Evolutionary conservation across 768 basidiomycete species (phyloP).

Genomic region (Boletus vermiculosoides): DNA sequence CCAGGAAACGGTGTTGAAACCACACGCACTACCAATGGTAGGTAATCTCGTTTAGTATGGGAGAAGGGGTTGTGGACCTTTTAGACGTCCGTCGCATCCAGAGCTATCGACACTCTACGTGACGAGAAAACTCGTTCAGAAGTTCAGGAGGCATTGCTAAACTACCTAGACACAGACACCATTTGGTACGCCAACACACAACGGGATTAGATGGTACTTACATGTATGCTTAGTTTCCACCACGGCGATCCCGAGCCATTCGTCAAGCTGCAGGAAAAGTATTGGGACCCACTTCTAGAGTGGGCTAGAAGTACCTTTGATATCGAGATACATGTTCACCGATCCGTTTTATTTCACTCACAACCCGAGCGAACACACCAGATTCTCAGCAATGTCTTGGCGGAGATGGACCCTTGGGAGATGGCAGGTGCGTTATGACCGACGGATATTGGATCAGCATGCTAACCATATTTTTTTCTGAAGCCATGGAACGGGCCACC

Average conservation of each 20-base stretch:
- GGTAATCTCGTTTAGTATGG: conserved; percentile 14
- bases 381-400: conserved; percentile 56
- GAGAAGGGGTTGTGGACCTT: conserved; percentile 7
- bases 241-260: conserved; percentile 73
- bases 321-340: conserved; percentile 65
- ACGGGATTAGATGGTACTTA: conserved; percentile 2
- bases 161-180: conserved; percentile 93
- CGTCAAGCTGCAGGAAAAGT: conserved; percentile 69
- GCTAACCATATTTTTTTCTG: background rate
- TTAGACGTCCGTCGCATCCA: conserved; percentile 87
- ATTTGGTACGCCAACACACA: conserved; percentile 57
- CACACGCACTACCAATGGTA: conserved; percentile 90
- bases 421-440: conserved; percentile 68
- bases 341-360: conserved; percentile 65
- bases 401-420: conserved; percentile 75
- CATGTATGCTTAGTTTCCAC: conserved; percentile 60
- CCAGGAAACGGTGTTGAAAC: conserved; percentile 81
- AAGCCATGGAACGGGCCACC: conserved; percentile 90
- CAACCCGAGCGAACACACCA: conserved; percentile 70
- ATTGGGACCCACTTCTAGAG: conserved; percentile 86
- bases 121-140: conserved; percentile 55
- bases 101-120: conserved; percentile 79
- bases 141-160: conserved; percentile 67
- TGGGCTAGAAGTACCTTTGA: conserved; percentile 73
- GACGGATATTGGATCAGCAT: background rate